Base-by-base conservation (phyloP, 2,329 filamentous ascomycete genomes). In the Trichoderma arundinaceum region DNA sequence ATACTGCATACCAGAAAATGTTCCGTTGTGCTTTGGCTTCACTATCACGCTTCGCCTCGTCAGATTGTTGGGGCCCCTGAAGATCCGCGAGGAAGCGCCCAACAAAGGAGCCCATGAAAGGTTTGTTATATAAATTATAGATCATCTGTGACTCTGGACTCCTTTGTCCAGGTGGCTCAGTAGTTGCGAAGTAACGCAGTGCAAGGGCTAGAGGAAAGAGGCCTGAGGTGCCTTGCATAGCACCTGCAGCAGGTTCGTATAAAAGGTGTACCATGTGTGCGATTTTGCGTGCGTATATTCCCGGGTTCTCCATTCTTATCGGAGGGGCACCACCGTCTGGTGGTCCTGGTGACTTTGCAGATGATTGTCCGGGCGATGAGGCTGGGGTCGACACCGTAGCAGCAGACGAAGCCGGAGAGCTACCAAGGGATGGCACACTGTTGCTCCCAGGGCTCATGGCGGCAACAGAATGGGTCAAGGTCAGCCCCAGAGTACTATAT, bases 201-300 rank as follows among this genome's bases (percentile, higher is more conserved):
- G 66, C 66, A n/a, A 69, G 54, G 15, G 63, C 64, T 28, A 67
- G 33, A 10, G 66, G 64, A 22, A 69, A 66, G 28, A 69, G 66
- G 7, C 57, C 64, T 1, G 65, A 53, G 19, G 67, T 60, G 22
- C 65, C 64, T 2, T 64, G 60, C 51, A 66, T 58, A 5, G 59
- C 60, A 2, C 66, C 63, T 4, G 68, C 67, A 6, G 58, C 43
- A 35, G 65, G 67, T 17, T 66, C 67, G 13, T 66, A 65, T 33
- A 70, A 62, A 13, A 69, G 49, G 33, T 66, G 63, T 7, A 68
- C 66, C 2, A 57, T 39, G n/a, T 67, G 67, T 8, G 66, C 67
- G 22, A 70, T 70, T 51, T 70, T 70, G 52, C 51, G 53, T 4
- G 67, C 64, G 49, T 60, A 70, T 19, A 66, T 32, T n/a, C 22